Evolutionary conservation across 805 yeast species (phyloP).

Genomic region (Candida tallmaniae): DNA sequence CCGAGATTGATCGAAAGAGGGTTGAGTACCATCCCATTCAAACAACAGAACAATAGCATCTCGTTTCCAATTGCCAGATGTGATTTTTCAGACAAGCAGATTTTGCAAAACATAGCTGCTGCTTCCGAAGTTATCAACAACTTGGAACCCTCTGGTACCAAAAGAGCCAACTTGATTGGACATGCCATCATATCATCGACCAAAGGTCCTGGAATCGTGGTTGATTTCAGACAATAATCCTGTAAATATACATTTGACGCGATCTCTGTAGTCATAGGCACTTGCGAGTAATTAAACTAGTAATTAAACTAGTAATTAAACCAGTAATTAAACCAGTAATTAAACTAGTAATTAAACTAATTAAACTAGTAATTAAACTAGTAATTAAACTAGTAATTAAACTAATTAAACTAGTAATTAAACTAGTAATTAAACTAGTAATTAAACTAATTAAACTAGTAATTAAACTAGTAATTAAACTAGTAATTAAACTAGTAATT

Average conservation of each 20-base stretch:
- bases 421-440: no score
- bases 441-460: no score
- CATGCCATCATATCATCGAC: slow-evolving; percentile 65
- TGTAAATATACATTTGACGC: neutral
- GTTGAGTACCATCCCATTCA: slow-evolving; percentile 70
- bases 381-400: no score
- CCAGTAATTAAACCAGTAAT: no score
- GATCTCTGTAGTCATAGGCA: no score
- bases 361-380: no score
- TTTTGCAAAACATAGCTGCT: slow-evolving; percentile 64
- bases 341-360: no score
- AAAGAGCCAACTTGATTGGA: slow-evolving; percentile 67
- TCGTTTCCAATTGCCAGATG: slow-evolving; percentile 73
- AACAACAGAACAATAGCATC: slow-evolving; percentile 61
- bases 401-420: no score
- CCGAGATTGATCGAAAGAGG: slow-evolving; percentile 47
- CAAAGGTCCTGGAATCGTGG: slow-evolving; percentile 74
- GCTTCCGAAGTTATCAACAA: slow-evolving; percentile 61
- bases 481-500: no score
- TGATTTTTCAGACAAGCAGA: slow-evolving; percentile 70
- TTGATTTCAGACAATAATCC: slow-evolving; percentile 31
- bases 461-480: no score
- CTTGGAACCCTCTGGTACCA: slow-evolving; percentile 52
- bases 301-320: no score
- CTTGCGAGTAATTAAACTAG: no score